phyloP scores from a whole-genome alignment of 441 rosid genomes.

The Populus hybrid region DNA sequence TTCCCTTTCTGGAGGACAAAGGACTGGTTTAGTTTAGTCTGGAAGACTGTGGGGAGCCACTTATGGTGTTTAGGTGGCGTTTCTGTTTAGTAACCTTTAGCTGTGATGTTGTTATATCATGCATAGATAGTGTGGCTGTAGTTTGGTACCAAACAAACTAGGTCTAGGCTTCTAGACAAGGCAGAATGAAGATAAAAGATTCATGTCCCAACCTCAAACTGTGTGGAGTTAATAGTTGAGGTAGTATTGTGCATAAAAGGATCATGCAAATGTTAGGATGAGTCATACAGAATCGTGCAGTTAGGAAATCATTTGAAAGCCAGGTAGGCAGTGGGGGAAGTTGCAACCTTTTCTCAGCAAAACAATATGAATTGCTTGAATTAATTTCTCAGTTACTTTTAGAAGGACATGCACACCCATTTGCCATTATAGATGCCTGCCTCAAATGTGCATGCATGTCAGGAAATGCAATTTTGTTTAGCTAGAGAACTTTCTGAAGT shows the following conservation, averaged over 20 bases:
- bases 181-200: background rate
- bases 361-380: background rate
- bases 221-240: background rate
- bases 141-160: background rate
- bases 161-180: background rate
- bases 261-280: background rate
- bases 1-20: background rate
- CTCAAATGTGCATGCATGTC: background rate
- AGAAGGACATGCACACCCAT: background rate
- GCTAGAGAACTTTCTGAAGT: conserved; percentile 6
- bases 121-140: background rate
- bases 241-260: background rate
- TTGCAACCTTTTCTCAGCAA: background rate
- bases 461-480: background rate
- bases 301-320: background rate
- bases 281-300: background rate
- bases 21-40: background rate
- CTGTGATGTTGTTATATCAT: background rate
- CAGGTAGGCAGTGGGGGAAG: background rate
- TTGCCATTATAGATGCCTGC: background rate
- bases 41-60: background rate
- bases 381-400: background rate
- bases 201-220: background rate
- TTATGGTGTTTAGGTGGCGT: background rate
- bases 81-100: background rate